phyloP scores from a whole-genome alignment of 345 rosid species.

The Populus simonii region DNA sequence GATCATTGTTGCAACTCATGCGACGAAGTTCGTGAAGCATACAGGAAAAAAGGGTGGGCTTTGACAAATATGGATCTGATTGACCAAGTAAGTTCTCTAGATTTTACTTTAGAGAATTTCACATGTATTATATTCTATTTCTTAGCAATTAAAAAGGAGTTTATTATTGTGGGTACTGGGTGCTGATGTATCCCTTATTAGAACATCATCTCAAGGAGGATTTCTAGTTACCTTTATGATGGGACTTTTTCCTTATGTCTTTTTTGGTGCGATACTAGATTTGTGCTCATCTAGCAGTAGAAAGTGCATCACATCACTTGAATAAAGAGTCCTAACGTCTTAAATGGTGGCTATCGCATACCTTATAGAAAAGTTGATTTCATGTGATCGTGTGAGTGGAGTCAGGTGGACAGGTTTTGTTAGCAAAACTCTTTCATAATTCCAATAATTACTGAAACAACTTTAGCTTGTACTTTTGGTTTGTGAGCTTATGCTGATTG shows the following conservation, averaged over 20 bases:
- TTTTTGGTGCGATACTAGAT: not conserved
- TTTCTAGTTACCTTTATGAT: not conserved
- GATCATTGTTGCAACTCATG: constrained; percentile 35
- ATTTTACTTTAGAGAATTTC: not conserved
- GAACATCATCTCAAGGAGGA: not conserved
- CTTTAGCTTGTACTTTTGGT: not conserved
- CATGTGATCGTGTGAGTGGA: too few relatives aligned
- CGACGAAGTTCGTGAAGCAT: constrained; percentile 33
- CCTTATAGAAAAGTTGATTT: too few relatives aligned
- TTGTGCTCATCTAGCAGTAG: not conserved
- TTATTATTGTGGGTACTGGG: not conserved
- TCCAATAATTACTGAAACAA: not conserved
- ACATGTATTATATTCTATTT: not conserved
- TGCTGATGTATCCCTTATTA: not conserved
- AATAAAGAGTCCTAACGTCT: not conserved
- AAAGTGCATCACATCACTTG: not conserved
- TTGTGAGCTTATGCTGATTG: not conserved
- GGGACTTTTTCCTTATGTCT: not conserved
- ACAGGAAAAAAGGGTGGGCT: constrained; percentile 32
- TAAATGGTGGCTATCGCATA: too few relatives aligned
- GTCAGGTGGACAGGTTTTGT: too few relatives aligned
- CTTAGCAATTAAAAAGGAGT: not conserved
- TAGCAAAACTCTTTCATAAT: too few relatives aligned
- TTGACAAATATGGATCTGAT: constrained; percentile 22
- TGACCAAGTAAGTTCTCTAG: constrained; percentile 23